These are phyloP conservation scores for Kwoniella botswanensis DNA, from an alignment of 768 basidiomycete species.

Conservation along the genomic window DNA sequence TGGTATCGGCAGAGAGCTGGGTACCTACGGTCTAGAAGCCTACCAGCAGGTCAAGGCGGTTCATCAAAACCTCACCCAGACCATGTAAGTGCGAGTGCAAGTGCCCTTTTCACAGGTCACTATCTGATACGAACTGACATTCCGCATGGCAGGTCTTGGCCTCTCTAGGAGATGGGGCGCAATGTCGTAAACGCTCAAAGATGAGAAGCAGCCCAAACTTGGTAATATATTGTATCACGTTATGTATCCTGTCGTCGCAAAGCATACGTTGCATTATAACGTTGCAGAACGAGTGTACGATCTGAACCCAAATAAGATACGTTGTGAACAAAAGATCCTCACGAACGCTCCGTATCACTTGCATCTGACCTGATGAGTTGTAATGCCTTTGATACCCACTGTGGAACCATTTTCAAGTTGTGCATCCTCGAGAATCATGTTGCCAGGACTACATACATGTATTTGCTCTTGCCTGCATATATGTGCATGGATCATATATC, in stretches of 20 bases:
- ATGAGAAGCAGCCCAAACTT: not conserved
- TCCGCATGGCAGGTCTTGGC: not conserved
- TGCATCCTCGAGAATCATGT: too few species aligned
- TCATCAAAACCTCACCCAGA: conserved; percentile 65
- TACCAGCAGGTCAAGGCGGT: conserved; percentile 74
- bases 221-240: not conserved
- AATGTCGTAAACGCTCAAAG: not conserved
- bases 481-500: too few species aligned
- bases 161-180: not conserved
- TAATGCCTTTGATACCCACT: too few species aligned
- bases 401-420: too few species aligned
- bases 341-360: too few species aligned
- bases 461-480: too few species aligned
- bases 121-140: not conserved
- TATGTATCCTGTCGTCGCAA: not conserved
- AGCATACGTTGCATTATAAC: too few species aligned
- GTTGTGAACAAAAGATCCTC: too few species aligned
- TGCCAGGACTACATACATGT: too few species aligned
- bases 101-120: not conserved
- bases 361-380: too few species aligned
- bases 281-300: too few species aligned
- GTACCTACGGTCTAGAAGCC: conserved; percentile 69
- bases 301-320: too few species aligned
- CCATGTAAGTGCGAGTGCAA: conserved; percentile 17
- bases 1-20: conserved; percentile 77